Evolutionary conservation across 2,329 filamentous ascomycete species (phyloP).

Genomic region (Penicillium sp.): DNA sequence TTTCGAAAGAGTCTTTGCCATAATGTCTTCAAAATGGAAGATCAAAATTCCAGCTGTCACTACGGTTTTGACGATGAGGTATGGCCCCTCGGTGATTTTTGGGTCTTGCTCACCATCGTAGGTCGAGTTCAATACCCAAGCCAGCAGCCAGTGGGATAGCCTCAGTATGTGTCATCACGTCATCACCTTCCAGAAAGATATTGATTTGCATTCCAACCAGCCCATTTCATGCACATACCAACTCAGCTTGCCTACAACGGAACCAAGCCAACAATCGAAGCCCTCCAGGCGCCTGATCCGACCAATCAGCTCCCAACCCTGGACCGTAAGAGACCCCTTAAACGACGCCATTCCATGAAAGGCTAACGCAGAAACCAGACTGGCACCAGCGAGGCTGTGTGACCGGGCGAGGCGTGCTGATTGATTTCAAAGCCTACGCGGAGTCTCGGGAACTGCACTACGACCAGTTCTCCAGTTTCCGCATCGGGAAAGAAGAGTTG

Average conservation of each 20-base stretch:
- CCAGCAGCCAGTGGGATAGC: conserved; percentile 50
- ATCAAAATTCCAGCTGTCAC: conserved; percentile 35
- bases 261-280: conserved; percentile 26
- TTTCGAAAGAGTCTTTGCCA: conserved; percentile 37
- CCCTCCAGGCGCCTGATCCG: conserved; percentile 13
- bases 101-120: neutral
- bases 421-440: conserved; percentile 61
- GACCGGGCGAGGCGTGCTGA: conserved; percentile 53
- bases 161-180: conserved; percentile 37
- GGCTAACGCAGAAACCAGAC: conserved; percentile 27
- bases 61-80: conserved; percentile 48
- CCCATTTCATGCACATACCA: conserved; percentile 23
- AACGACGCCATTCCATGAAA: no score
- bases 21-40: conserved; percentile 28
- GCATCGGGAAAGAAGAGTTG: conserved; percentile 19
- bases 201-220: conserved; percentile 8
- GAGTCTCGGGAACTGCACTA: conserved; percentile 57
- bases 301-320: conserved; percentile 25
- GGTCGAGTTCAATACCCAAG: conserved; percentile 51
- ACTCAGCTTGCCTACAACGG: conserved; percentile 37
- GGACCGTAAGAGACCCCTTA: conserved; percentile 12
- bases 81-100: neutral
- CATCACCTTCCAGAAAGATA: neutral
- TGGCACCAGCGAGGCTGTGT: conserved; percentile 48
- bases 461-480: conserved; percentile 52